These are phyloP conservation scores for Quercus aquifolioides DNA, from an alignment of 306 rosid species.

Conservation along the genomic window DNA sequence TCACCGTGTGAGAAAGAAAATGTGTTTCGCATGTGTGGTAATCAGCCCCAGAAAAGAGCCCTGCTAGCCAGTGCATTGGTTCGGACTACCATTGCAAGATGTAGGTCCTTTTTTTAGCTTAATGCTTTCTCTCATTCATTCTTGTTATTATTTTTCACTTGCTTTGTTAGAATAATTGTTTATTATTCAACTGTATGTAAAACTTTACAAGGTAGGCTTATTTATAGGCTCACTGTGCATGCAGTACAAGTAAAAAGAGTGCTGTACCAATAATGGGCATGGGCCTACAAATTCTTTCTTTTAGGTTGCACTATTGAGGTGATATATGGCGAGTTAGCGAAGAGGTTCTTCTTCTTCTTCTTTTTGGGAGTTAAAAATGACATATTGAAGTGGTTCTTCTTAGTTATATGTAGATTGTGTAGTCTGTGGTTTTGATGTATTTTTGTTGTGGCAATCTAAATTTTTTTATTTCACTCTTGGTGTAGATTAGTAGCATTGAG, in stretches of 20 bases:
- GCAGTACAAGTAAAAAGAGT: too few relatives aligned
- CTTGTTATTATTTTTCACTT: neutral
- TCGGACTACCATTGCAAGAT: slow-evolving; percentile 87
- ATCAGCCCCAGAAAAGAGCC: slow-evolving; percentile 60
- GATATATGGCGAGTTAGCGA: neutral
- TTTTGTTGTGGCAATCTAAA: neutral
- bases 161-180: neutral
- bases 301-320: neutral
- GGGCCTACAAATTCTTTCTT: neutral
- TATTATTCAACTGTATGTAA: too few relatives aligned
- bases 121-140: neutral
- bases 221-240: too few relatives aligned
- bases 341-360: neutral
- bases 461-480: neutral
- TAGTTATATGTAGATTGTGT: neutral
- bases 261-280: too few relatives aligned
- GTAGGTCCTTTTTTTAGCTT: slow-evolving; percentile 40
- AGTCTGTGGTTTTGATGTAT: neutral
- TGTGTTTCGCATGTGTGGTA: slow-evolving; percentile 49
- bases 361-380: too few relatives aligned
- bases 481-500: neutral
- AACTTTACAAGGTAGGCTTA: too few relatives aligned
- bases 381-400: neutral
- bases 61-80: slow-evolving; percentile 74
- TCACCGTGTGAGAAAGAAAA: slow-evolving; percentile 69